A percentile compares a stretch with the other conserved stretches of the same genome.
Evolutionary conservation across 2,329 filamentous ascomycete genomes (phyloP).

Genomic region (Diplodia scrobiculata): DNA sequence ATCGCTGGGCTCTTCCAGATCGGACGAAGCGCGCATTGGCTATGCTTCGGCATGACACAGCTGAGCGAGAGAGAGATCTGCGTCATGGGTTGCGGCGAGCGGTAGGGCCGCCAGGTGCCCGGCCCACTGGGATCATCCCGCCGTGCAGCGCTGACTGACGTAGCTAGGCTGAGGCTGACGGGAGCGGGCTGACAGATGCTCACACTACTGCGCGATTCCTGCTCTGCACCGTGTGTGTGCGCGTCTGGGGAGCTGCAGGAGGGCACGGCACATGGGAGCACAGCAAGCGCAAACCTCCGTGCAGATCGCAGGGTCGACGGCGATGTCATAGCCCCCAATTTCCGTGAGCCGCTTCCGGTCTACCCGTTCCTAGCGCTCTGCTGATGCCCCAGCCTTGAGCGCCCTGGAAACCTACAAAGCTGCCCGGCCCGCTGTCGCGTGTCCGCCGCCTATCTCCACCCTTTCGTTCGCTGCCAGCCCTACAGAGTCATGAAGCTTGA

Average conservation of each 20-base stretch:
- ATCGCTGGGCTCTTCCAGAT: neutral
- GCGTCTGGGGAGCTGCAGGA: neutral
- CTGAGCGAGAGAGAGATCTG: neutral
- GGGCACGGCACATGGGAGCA: neutral
- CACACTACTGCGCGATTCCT: neutral
- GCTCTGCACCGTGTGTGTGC: neutral
- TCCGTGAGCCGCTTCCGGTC: conserved; percentile 17
- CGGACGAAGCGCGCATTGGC: neutral
- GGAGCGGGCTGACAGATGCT: neutral
- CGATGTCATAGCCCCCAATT: conserved; percentile 22
- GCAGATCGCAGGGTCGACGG: conserved; percentile 7
- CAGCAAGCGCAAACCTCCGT: neutral
- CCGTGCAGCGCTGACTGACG: neutral
- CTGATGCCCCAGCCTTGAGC: conserved; percentile 10
- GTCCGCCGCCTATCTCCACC: neutral
- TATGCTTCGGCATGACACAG: too few relatives aligned
- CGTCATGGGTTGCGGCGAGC: conserved; percentile 1
- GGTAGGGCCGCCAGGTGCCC: neutral
- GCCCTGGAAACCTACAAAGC: conserved; percentile 13
- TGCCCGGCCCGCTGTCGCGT: conserved; percentile 12
- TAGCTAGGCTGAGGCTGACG: neutral
- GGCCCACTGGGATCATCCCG: conserved; percentile 8
- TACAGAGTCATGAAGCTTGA: conserved; percentile 26
- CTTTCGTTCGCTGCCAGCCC: neutral
- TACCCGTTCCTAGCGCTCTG: conserved; percentile 11